A percentile compares a stretch with the other conserved stretches of the same genome.
These are phyloP conservation scores for Tetrahymena borealis DNA, from an alignment of 73 alveolate genomes.

Conservation along the genomic window DNA sequence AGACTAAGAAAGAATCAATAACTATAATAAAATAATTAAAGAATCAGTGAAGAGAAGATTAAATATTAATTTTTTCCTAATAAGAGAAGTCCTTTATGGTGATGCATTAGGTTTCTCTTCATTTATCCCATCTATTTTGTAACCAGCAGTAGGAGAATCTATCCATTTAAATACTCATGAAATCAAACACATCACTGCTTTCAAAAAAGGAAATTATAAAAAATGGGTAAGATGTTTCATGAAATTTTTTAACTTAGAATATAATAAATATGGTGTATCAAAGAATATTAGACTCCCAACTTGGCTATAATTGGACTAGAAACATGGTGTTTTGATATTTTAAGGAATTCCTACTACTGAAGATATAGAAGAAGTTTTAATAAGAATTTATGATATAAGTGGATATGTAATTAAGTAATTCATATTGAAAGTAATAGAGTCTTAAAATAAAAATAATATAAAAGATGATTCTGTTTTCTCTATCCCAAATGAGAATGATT, in stretches of 20 bases:
- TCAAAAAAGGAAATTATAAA: neutral
- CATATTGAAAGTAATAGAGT: neutral
- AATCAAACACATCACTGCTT: neutral
- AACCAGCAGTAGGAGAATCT: neutral
- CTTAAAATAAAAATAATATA: neutral
- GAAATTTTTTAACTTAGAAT: neutral
- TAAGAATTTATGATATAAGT: neutral
- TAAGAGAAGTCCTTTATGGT: neutral
- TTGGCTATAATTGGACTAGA: neutral
- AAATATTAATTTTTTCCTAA: neutral
- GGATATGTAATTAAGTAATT: neutral
- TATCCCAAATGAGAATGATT: neutral
- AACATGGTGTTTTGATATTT: neutral
- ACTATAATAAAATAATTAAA: neutral
- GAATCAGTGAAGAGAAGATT: neutral
- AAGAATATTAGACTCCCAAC: neutral
- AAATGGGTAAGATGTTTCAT: neutral
- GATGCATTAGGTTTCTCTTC: neutral
- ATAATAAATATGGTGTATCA: neutral
- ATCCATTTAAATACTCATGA: neutral
- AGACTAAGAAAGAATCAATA: neutral
- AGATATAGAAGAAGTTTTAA: neutral
- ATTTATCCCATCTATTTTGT: neutral
- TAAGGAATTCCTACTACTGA: neutral
- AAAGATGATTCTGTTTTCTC: neutral